A percentile compares a stretch with the other conserved stretches of the same genome.
phyloP scores from a whole-genome alignment of 768 basidiomycete genomes.

The Trametes gibbosa region DNA sequence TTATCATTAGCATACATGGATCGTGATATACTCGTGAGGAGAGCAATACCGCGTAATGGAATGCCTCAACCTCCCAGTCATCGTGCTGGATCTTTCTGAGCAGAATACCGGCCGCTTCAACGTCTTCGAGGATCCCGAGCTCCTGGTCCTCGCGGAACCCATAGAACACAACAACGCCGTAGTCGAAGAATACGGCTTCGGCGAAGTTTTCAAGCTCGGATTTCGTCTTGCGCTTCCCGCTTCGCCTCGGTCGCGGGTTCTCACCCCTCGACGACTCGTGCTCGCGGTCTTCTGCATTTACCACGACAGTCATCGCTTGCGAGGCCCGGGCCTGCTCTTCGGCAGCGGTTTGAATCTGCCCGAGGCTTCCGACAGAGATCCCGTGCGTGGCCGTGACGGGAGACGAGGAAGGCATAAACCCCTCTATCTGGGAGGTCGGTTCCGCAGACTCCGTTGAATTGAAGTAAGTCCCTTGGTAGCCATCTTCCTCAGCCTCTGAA shows the following conservation, averaged over 20 bases:
- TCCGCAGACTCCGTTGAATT: slow-evolving; percentile 27
- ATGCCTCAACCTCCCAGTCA: slow-evolving; percentile 88
- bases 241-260: slow-evolving; percentile 11
- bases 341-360: not conserved
- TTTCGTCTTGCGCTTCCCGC: slow-evolving; percentile 10
- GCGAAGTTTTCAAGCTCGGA: slow-evolving; percentile 52
- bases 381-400: slow-evolving; percentile 7
- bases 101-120: slow-evolving; percentile 68
- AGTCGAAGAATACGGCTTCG: slow-evolving; percentile 78
- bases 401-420: slow-evolving; percentile 22
- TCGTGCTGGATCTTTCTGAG: slow-evolving; percentile 50
- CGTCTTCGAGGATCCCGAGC: slow-evolving; percentile 78
- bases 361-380: not conserved
- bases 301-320: not conserved
- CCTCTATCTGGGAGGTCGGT: slow-evolving; percentile 19
- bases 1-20: slow-evolving; percentile 2
- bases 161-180: slow-evolving; percentile 92
- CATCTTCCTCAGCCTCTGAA: slow-evolving; percentile 86
- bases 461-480: slow-evolving; percentile 88
- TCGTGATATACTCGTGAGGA: not conserved
- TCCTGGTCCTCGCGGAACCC: slow-evolving; percentile 81
- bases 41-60: slow-evolving; percentile 74
- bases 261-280: slow-evolving; percentile 1
- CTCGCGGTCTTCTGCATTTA: slow-evolving; percentile 1
- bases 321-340: not conserved